A percentile compares a stretch with the other conserved stretches of the same genome.
Evolutionary conservation across 352 stramenopile species (phyloP).

Genomic region (Phytophthora ramorum): DNA sequence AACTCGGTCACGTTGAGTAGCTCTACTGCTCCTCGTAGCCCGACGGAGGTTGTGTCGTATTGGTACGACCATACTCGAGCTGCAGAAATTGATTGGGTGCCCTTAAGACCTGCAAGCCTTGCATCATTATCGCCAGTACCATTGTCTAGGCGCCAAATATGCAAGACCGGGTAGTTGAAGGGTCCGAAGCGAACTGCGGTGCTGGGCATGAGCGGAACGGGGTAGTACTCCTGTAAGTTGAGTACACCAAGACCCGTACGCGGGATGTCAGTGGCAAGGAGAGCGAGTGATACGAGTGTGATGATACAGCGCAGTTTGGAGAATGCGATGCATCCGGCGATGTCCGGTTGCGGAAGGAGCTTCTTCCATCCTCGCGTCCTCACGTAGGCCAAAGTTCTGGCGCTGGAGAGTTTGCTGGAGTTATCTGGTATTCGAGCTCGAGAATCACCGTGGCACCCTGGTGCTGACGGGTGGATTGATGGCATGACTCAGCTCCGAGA

Average conservation of each 20-base stretch:
- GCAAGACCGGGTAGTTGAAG: constrained; percentile 53
- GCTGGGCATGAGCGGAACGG: constrained; percentile 31
- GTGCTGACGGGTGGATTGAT: constrained; percentile 1
- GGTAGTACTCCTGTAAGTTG: constrained; percentile 34
- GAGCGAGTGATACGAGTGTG: constrained; percentile 42
- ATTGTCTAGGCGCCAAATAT: constrained; percentile 29
- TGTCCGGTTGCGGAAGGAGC: constrained; percentile 32
- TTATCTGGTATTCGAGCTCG: background rate
- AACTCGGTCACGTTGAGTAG: constrained; percentile 39
- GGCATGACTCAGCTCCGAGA: constrained; percentile 1
- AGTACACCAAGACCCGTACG: constrained; percentile 49
- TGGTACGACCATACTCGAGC: constrained; percentile 44
- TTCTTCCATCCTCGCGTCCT: constrained; percentile 15
- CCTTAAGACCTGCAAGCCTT: constrained; percentile 25
- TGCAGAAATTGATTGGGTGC: constrained; percentile 9
- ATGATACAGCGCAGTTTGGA: constrained; percentile 43
- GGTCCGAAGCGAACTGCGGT: constrained; percentile 49
- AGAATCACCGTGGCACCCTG: background rate
- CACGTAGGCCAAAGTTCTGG: constrained; percentile 1
- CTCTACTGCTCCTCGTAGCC: constrained; percentile 33
- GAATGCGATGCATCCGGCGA: constrained; percentile 34
- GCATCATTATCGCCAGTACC: background rate
- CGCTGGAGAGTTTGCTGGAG: background rate
- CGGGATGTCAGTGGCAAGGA: constrained; percentile 59
- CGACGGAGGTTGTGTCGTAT: constrained; percentile 47